phyloP scores from a whole-genome alignment of 2,329 filamentous ascomycete species.

The Pezicula radicicola region DNA sequence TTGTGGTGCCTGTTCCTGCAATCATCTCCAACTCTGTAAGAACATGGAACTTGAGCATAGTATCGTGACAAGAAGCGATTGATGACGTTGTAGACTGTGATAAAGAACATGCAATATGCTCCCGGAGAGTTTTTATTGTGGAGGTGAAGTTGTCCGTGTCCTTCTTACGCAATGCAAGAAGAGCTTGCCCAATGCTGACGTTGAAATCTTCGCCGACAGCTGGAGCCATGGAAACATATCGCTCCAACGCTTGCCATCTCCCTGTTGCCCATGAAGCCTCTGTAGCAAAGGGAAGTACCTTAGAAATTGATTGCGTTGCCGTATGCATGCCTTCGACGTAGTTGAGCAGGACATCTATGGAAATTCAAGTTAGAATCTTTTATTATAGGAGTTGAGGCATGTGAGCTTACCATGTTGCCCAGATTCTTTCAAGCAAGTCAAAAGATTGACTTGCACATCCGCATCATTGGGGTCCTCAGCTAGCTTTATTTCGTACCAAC shows the following conservation, averaged over 20 bases:
- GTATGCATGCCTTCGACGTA: conserved; percentile 75
- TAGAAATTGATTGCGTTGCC: conserved; percentile 46
- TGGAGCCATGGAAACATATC: conserved; percentile 55
- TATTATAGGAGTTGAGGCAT: not conserved
- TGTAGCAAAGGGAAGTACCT: conserved; percentile 76
- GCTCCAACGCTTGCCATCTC: conserved; percentile 73
- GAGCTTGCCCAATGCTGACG: conserved; percentile 69
- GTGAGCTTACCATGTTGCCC: conserved; percentile 77
- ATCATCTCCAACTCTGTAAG: conserved; percentile 85
- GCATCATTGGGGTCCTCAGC: conserved; percentile 73
- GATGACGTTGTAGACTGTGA: conserved; percentile 76
- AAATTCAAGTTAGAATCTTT: conserved; percentile 18
- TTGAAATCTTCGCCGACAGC: conserved; percentile 67
- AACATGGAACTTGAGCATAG: conserved; percentile 82
- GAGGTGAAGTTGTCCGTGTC: conserved; percentile 49
- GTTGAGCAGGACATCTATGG: conserved; percentile 75
- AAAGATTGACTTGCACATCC: conserved; percentile 76
- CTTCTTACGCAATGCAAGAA: conserved; percentile 56
- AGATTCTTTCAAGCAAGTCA: conserved; percentile 90
- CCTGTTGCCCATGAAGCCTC: conserved; percentile 91
- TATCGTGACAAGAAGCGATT: conserved; percentile 78
- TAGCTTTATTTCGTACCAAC: conserved; percentile 93
- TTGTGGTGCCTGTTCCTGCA: conserved; percentile 42
- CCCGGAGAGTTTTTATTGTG: conserved; percentile 62
- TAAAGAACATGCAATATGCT: conserved; percentile 69